Evolutionary conservation across 345 rosid genomes (phyloP), one percentile per base, ranked within the genome.

Genomic region (Arabis alpina): DNA sequence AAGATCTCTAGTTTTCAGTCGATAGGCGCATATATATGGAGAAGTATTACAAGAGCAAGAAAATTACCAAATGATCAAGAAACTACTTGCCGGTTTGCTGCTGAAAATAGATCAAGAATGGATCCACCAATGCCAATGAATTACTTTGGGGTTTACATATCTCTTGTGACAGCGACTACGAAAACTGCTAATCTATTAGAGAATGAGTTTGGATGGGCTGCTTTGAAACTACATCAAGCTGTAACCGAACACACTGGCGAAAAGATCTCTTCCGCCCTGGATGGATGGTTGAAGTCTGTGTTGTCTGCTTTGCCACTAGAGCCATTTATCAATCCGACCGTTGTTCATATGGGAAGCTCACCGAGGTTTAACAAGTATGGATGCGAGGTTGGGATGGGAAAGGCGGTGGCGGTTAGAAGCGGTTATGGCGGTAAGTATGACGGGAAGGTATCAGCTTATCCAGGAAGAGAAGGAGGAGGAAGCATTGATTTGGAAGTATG

Each of bases 321-420:
- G 0, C 28, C 10, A 49, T 0, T 68, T 66, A 77, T 72, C 24
- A 79, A 74, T 53, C 75, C 83, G 1, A 41, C 12, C 8, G 55
- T 81, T 47, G 76, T 90, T 76, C 77, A 84, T 82, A 79, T 88
- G 73, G 93, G 96, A 63, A 87, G 96, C 78, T 92, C 96, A 0
- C 96, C 91, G 0, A 75, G 91, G 75, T 92, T 90, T 76, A 56
- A 92, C 72, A 90, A 73, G 81, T 90, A 90, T 1, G 93, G 91
- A 44, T 47, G 30, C 34, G 88, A 92, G 58, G 88, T 92, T 59
- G 98, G 93, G 30, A 52, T 89, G 78, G 96, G 93, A 39, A 88
- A 89, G 78, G 91, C 92, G 0, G 51, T 83, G 64, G 82, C 92
- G 6, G 76, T 75, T 71, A 75, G 92, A n/a, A 85, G 98, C 34